Base-by-base conservation (phyloP, 2,329 filamentous ascomycete species). In the Colletotrichum sp. region DNA sequence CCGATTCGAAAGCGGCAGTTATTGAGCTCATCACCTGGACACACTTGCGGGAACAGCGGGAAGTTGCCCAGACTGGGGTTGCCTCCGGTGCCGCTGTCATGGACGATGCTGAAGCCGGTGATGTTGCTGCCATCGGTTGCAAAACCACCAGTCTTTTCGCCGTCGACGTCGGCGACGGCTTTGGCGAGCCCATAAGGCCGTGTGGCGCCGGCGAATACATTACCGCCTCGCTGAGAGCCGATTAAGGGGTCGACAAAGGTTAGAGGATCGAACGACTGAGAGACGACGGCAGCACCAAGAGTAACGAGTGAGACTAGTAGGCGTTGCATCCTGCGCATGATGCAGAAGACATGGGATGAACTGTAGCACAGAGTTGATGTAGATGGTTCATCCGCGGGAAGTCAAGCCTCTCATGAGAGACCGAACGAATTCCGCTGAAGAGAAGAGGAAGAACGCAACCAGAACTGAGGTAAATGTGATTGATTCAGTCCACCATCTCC, bases 131-230 rank as follows among this genome's bases (percentile, higher is more conserved):
- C 86, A 77, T 90, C 89, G 4, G 85, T 87, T 13, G 86, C 80
- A 76, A 87, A 88, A 14, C 86, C 87, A 7, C 85, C 87, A 7
- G 86, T 86, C 69, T 87, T 87, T 76, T 86, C 83, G 4, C 85
- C 84, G 61, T 87, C 81, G 3, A 89, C 89, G 78, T 92, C 89
- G 34, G 89, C 88, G 5, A 90, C 89, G 3, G 89, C 88, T 79
- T 91, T 92, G 43, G 88, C 90, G 81, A 92, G 87, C 48, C 88
- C 89, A 78, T 90, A 91, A 4, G 90, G 90, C 55, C 89, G 79
- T 4, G 88, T 89, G 16, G 90, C 90, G 14, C 90, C 90, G 4
- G 90, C 86, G 75, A 92, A 92, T 30, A 91, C 90, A 81, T 92
- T 90, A 55, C 90, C 90, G 83, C 89, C 90, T 81, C 89, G 88